Percentiles rank a stretch among this genome's conserved stretches.
phyloP scores from a whole-genome alignment of 768 basidiomycete genomes.

The Suillus subalutaceus region DNA sequence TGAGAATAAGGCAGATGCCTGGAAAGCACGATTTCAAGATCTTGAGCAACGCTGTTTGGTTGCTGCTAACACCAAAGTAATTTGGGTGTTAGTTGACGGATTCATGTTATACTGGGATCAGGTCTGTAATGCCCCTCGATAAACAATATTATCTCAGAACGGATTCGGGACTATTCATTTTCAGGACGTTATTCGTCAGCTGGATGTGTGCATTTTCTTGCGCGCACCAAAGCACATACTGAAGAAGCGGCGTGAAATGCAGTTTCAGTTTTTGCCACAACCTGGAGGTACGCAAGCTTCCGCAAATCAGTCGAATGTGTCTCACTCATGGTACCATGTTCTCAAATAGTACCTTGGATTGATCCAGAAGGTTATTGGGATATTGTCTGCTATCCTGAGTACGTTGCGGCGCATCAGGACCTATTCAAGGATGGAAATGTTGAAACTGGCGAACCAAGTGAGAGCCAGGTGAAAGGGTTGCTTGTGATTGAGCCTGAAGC shows the following conservation, averaged over 20 bases:
- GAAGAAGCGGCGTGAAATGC: slow-evolving; percentile 71
- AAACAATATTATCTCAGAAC: not conserved
- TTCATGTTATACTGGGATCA: slow-evolving; percentile 92
- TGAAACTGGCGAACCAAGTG: slow-evolving; percentile 57
- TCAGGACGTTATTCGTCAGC: slow-evolving; percentile 67
- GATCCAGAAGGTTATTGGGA: slow-evolving; percentile 93
- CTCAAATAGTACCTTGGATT: slow-evolving; percentile 59
- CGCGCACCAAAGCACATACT: slow-evolving; percentile 78
- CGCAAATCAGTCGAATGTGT: slow-evolving; percentile 14
- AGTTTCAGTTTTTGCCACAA: slow-evolving; percentile 70
- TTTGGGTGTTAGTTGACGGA: slow-evolving; percentile 90
- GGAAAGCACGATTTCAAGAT: slow-evolving; percentile 54
- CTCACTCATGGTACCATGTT: slow-evolving; percentile 9
- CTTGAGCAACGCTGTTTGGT: slow-evolving; percentile 46
- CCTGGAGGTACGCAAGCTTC: slow-evolving; percentile 71
- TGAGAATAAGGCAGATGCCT: slow-evolving; percentile 44
- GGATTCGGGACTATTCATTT: not conserved
- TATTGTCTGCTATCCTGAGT: slow-evolving; percentile 92
- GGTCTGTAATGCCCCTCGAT: slow-evolving; percentile 39
- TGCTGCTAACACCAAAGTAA: slow-evolving; percentile 49
- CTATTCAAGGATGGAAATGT: slow-evolving; percentile 78
- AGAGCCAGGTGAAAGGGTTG: slow-evolving; percentile 51
- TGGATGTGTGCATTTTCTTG: slow-evolving; percentile 85
- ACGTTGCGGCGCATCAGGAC: slow-evolving; percentile 73
- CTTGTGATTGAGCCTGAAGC: slow-evolving; percentile 58